Base-by-base conservation (phyloP, 345 rosid species). In the Crucihimalaya himalaica region DNA sequence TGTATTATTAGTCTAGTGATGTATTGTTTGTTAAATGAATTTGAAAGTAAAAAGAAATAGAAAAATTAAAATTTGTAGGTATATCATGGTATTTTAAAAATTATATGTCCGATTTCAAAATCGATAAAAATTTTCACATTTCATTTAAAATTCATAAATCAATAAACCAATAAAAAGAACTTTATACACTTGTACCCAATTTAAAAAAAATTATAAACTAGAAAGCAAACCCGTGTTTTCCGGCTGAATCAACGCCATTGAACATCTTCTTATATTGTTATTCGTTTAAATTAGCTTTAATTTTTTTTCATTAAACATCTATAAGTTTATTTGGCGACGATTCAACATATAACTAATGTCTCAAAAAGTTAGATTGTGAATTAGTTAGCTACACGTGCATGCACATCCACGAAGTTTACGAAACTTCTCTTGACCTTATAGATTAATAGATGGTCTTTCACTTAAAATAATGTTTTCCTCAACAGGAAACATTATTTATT, bases 241-340 rank as follows among this genome's bases (percentile, higher is more conserved):
- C 63, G 76, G 68, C 76, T 70, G 29, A 77, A 65, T 71, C 25
- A 56, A 65, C 76, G 80, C 66, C 52, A 56, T 64, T 27, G 23
- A 37, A 39, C 61, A 35, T 31, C 48, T 50, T 60, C 47, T 63
- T 61, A 14, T 28, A 23, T 52, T 60, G 20, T 43, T 53, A 31
- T 61, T 25, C 13, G 31, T 40, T 27, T 57, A 6, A 46, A 55
- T 35, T 35, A 27, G 31, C 9, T 19, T 45, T 60, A 11, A n/a
- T 9, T 57, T 10, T 29, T 47, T 19, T 20, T 51, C 20, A 21
- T 10, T 10, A 13, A 47, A 8, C 5, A 21, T 31, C 14, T 4
- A 40, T 4, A 2, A 45, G 3, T 1, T 13, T 1, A 13, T 66
- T 56, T 35, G 40, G 51, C 15, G 9, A 37, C n/a, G 68, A 53